These are phyloP conservation scores for Apiospora marii DNA, from an alignment of 2,329 filamentous ascomycete genomes.

Conservation along the genomic window DNA sequence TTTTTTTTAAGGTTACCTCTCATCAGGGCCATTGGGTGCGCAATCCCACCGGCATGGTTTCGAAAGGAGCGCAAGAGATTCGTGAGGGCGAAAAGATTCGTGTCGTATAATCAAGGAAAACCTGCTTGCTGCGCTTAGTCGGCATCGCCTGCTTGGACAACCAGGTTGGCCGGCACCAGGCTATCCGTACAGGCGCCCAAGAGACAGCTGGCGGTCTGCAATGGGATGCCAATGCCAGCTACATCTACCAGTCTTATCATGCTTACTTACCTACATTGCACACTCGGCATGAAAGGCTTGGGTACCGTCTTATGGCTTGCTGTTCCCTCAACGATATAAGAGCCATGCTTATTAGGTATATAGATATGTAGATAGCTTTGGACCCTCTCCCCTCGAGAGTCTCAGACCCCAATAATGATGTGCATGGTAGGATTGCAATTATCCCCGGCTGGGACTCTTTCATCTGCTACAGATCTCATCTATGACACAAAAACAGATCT, in stretches of 20 bases:
- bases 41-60: neutral
- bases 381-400: neutral
- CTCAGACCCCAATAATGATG: conserved; percentile 18
- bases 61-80: neutral
- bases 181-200: neutral
- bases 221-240: neutral
- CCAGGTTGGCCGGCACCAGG: neutral
- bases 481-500: conserved; percentile 15
- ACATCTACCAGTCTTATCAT: no score
- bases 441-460: neutral
- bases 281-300: neutral
- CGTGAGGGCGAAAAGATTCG: neutral
- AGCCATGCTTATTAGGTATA: neutral
- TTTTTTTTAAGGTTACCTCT: conserved; percentile 9
- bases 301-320: neutral
- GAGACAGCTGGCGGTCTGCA: neutral
- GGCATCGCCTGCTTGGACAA: neutral
- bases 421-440: neutral
- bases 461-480: conserved; percentile 13
- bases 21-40: neutral
- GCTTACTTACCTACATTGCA: neutral
- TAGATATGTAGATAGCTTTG: neutral
- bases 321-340: conserved; percentile 1
- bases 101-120: neutral
- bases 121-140: neutral